phyloP scores from a whole-genome alignment of 2,329 filamentous ascomycete genomes.

The Calcarisporium arbuscula region DNA sequence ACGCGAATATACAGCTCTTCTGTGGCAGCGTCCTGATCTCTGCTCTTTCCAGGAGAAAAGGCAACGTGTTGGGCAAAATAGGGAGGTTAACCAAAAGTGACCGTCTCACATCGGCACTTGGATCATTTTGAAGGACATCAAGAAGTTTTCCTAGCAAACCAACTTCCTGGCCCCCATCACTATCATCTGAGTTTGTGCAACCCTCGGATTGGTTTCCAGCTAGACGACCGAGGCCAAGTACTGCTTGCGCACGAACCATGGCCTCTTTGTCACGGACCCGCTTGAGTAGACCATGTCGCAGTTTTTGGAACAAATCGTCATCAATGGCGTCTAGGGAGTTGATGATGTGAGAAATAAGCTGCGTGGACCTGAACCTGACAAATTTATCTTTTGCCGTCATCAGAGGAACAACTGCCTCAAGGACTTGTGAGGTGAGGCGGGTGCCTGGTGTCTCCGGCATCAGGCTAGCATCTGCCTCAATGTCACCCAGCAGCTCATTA shows the following conservation, averaged over 20 bases:
- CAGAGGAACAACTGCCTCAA: conserved; percentile 69
- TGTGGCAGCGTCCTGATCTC: conserved; percentile 81
- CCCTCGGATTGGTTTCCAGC: conserved; percentile 72
- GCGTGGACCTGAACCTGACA: conserved; percentile 82
- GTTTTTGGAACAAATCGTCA: conserved; percentile 78
- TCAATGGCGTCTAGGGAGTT: conserved; percentile 90
- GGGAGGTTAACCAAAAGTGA: conserved; percentile 88
- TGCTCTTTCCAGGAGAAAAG: conserved; percentile 85
- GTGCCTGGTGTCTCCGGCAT: conserved; percentile 80
- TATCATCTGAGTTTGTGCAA: conserved; percentile 62
- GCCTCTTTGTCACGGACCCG: conserved; percentile 91
- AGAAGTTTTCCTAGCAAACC: conserved; percentile 77
- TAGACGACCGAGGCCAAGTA: conserved; percentile 79
- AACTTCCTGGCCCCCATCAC: conserved; percentile 54
- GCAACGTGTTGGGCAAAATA: conserved; percentile 72
- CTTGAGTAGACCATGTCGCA: conserved; percentile 73
- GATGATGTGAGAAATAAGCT: conserved; percentile 84
- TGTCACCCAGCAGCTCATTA: conserved; percentile 58
- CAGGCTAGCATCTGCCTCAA: conserved; percentile 62
- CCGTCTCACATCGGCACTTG: conserved; percentile 85
- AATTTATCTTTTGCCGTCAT: conserved; percentile 85
- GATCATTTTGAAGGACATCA: conserved; percentile 86
- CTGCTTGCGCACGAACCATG: conserved; percentile 85
- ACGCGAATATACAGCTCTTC: conserved; percentile 79
- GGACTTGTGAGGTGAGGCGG: conserved; percentile 67